Base-by-base conservation (phyloP, 2,329 filamentous ascomycete species). In the Sclerotinia subarctica region DNA sequence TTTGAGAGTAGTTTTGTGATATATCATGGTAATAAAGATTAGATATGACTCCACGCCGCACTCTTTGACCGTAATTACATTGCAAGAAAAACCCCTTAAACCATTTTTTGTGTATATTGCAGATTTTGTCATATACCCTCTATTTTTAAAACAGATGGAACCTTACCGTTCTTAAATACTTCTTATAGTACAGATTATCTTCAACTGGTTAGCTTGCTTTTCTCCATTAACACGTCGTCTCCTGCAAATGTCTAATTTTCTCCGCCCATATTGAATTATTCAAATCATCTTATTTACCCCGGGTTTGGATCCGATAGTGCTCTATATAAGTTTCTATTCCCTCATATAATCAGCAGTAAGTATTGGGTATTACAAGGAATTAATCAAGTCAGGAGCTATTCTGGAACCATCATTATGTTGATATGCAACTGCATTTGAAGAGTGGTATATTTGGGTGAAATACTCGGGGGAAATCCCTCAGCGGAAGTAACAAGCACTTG, bases 301-400 rank as follows among this genome's bases (percentile, higher is more conserved):
- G 5, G 4, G 1, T 46, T 29, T 5, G 3, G 15, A 7, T 19
- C 2, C 21, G 29, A 19, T 5, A 3, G 10, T 5, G 0, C 3
- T 5, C 17, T 59, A 21, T 46, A 46, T 59, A 29, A 44, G 1
- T 44, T 29, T 5, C 46, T 1, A 10, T 3, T 8, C 35, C 21
- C 32, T 58, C n/a, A 15, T 21, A 1, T 19, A 29, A 1, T 5
- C 5, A 46, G 8, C 0, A 21, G 38, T 8, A 44, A 21, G n/a
- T 3, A 56, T 26, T 13, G 38, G 4, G 38, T 38, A 32, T 26
- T 3, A 10, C 19, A 0, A 2, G 29, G 1, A 54, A 21, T 5
- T 13, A 0, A 29, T 5, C 29, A 29, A 21, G 4, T 11, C 15
- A 3, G 15, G 38, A 15, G 38, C 11, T 42, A 13, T 2, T 29